A percentile compares a stretch with the other conserved stretches of the same genome.
phyloP scores from a whole-genome alignment of 2,329 filamentous ascomycete genomes.

The Aspergillus sp. region DNA sequence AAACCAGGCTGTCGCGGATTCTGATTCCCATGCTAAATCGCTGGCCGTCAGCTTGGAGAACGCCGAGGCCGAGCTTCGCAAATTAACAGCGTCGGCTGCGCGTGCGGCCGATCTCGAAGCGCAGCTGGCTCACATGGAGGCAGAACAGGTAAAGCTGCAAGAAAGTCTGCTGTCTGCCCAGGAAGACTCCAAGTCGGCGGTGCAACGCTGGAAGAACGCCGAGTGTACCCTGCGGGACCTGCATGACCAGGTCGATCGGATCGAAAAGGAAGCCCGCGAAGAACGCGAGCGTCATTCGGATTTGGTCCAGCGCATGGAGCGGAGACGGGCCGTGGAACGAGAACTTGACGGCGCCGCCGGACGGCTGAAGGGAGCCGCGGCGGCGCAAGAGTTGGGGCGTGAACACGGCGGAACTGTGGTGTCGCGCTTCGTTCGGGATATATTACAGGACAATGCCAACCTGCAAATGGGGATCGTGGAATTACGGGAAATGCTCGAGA shows the following conservation, averaged over 20 bases:
- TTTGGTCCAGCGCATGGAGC: slow-evolving; percentile 78
- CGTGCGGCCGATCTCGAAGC: slow-evolving; percentile 77
- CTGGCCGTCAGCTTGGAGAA: slow-evolving; percentile 75
- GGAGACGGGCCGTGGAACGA: slow-evolving; percentile 75
- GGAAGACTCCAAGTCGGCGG: slow-evolving; percentile 74
- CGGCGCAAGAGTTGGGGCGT: slow-evolving; percentile 62
- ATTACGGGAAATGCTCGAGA: slow-evolving; percentile 83
- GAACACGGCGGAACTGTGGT: slow-evolving; percentile 68
- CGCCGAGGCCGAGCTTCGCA: slow-evolving; percentile 74
- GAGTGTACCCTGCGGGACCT: slow-evolving; percentile 76
- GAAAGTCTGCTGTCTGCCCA: slow-evolving; percentile 65
- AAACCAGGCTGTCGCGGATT: slow-evolving; percentile 75
- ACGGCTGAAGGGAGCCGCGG: slow-evolving; percentile 77
- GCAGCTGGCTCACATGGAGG: slow-evolving; percentile 75
- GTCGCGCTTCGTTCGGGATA: slow-evolving; percentile 94
- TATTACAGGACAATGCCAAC: slow-evolving; percentile 92
- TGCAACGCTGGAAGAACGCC: slow-evolving; percentile 81
- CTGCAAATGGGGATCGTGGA: slow-evolving; percentile 90
- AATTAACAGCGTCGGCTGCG: slow-evolving; percentile 69
- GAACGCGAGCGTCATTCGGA: slow-evolving; percentile 81
- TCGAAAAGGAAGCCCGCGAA: slow-evolving; percentile 78
- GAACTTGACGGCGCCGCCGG: slow-evolving; percentile 78
- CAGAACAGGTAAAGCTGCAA: slow-evolving; percentile 74
- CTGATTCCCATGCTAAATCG: slow-evolving; percentile 74
- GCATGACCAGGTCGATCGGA: slow-evolving; percentile 82